Evolutionary conservation across 225 moss, liverwort and hornwort genomes (phyloP).

Genomic region (Polytrichum formosum): DNA sequence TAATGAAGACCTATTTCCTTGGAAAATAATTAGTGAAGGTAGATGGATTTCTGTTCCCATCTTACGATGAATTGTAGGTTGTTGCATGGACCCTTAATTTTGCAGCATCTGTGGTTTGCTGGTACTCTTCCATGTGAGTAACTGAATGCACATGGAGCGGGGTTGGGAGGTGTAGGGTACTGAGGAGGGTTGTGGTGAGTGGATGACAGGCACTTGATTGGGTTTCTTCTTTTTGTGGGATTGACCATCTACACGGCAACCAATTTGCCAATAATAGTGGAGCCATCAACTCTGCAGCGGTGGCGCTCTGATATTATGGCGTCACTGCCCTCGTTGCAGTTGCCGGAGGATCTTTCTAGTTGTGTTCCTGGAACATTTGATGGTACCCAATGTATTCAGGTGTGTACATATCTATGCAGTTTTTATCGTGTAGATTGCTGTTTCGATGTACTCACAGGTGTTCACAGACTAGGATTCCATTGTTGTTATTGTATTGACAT

Average conservation of each 20-base stretch:
- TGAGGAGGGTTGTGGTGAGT: not conserved
- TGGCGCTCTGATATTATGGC: constrained; percentile 48
- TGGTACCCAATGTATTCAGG: constrained; percentile 48
- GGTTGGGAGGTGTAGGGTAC: not conserved
- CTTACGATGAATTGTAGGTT: no score
- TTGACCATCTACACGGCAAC: constrained; percentile 66
- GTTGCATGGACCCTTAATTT: no score
- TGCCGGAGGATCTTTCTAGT: constrained; percentile 59
- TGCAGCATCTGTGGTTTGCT: no score
- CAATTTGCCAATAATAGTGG: constrained; percentile 53
- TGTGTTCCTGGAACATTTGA: constrained; percentile 53
- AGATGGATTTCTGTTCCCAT: no score
- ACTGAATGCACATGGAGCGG: not conserved
- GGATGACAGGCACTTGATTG: constrained; percentile 74
- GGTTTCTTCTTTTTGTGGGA: constrained; percentile 77
- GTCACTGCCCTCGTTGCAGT: constrained; percentile 61
- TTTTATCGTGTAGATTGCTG: no score
- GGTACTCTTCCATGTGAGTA: not conserved
- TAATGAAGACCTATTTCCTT: no score
- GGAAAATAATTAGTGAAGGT: no score
- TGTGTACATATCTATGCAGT: not conserved
- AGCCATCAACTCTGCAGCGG: constrained; percentile 46
- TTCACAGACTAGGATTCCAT: no score
- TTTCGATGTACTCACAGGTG: no score
- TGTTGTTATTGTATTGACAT: no score